phyloP scores from a whole-genome alignment of 2,329 filamentous ascomycete species.

The Simplicillium aogashimaense region DNA sequence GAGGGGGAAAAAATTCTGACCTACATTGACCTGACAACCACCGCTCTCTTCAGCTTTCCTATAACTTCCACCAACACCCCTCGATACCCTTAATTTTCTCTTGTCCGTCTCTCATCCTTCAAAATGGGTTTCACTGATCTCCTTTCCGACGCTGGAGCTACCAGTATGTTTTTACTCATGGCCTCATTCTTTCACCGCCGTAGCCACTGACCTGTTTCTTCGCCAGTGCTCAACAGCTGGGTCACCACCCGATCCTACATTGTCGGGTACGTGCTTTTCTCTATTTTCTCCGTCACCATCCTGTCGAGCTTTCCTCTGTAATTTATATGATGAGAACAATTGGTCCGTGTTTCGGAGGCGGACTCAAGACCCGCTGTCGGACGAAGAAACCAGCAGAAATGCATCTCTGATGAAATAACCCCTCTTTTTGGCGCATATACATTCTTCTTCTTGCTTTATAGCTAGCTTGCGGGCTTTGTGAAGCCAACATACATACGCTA shows the following conservation, averaged over 20 bases:
- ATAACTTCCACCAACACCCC: conserved; percentile 18
- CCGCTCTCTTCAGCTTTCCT: conserved; percentile 14
- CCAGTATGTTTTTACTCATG: conserved; percentile 22
- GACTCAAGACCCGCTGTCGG: conserved; percentile 84
- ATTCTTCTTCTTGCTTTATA: background rate
- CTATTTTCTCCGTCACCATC: conserved; percentile 2
- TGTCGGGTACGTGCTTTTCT: conserved; percentile 57
- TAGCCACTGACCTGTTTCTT: conserved; percentile 20
- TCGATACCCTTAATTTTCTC: conserved; percentile 11
- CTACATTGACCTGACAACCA: conserved; percentile 27
- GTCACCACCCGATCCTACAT: conserved; percentile 71
- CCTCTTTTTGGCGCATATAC: background rate
- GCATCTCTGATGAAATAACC: conserved; percentile 56
- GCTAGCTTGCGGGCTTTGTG: too few relatives aligned
- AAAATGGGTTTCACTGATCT: conserved; percentile 65
- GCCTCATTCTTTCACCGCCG: conserved; percentile 14
- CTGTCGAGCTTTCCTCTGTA: background rate
- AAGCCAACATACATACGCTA: too few relatives aligned
- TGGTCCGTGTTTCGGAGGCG: conserved; percentile 94
- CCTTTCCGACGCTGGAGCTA: conserved; percentile 53
- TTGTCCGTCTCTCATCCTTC: conserved; percentile 17
- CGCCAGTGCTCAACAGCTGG: conserved; percentile 60
- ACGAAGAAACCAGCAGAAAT: conserved; percentile 65
- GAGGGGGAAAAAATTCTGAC: conserved; percentile 29
- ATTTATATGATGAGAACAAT: conserved; percentile 63